These are phyloP conservation scores for Colletotrichum sp. DNA, from an alignment of 2,329 filamentous ascomycete species.

Conservation along the genomic window DNA sequence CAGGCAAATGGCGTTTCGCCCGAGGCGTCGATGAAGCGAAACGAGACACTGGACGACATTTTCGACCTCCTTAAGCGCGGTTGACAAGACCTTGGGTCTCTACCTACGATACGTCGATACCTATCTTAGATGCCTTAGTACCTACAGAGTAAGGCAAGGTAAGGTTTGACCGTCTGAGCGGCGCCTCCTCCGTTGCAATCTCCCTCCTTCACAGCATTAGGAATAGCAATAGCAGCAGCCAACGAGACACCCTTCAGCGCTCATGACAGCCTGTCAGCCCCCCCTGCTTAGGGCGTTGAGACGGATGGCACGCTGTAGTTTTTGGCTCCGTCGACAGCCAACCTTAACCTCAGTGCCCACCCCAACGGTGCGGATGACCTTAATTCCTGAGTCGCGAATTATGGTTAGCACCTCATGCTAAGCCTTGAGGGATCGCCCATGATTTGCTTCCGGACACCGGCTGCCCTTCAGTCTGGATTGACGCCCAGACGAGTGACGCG, in stretches of 20 bases:
- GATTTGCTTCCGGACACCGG: neutral
- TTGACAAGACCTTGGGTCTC: neutral
- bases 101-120: neutral
- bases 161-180: neutral
- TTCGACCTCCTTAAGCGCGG: constrained; percentile 7
- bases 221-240: neutral
- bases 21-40: constrained; percentile 42
- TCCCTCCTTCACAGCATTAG: neutral
- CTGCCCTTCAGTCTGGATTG: neutral
- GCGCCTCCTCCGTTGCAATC: constrained; percentile 3
- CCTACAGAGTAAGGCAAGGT: neutral
- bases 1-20: constrained; percentile 43
- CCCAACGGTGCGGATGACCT: neutral
- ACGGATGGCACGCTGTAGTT: neutral
- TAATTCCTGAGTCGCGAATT: neutral
- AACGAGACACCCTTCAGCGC: neutral
- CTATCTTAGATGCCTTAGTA: neutral
- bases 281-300: neutral
- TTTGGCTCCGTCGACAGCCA: neutral
- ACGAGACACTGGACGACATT: constrained; percentile 26
- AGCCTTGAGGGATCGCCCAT: constrained; percentile 7
- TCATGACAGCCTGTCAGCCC: neutral
- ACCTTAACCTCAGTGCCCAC: neutral
- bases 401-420: constrained; percentile 13
- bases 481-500: neutral